Conservation (phyloP, 331 rosid genomes). For the Phaseolus coccineus region DNA sequence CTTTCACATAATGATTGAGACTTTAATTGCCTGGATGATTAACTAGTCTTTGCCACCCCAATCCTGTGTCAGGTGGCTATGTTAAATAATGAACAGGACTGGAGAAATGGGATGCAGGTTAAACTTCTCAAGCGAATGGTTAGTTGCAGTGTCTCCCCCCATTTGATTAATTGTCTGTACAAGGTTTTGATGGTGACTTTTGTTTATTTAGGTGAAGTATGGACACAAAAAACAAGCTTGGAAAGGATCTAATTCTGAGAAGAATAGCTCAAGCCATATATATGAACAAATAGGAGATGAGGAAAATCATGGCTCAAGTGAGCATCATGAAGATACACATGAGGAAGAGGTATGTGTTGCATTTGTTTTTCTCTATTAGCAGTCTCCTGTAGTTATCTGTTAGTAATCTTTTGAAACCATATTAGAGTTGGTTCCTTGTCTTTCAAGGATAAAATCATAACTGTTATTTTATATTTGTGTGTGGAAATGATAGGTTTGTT, state of each 20-base stretch:
- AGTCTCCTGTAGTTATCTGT: neutral
- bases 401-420: neutral
- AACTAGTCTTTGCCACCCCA: conserved; percentile 34
- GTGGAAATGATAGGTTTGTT: too few species aligned
- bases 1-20: conserved; percentile 18
- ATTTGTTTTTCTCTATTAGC: neutral
- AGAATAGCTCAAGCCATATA: conserved; percentile 53
- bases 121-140: conserved; percentile 83
- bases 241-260: conserved; percentile 74
- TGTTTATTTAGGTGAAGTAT: conserved; percentile 66
- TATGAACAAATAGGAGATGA: conserved; percentile 65
- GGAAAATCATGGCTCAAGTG: conserved; percentile 66
- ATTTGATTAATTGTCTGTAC: conserved; percentile 16
- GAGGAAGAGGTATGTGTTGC: conserved; percentile 74
- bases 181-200: conserved; percentile 37
- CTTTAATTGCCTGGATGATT: conserved; percentile 20
- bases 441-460: too few species aligned
- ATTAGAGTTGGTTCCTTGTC: too few species aligned
- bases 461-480: too few species aligned
- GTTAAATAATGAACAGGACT: conserved; percentile 77
- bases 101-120: conserved; percentile 98
- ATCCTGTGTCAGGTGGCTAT: conserved; percentile 70
- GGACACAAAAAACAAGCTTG: conserved; percentile 74
- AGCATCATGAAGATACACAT: conserved; percentile 66
- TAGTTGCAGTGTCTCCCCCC: conserved; percentile 16